A percentile compares a stretch with the other conserved stretches of the same genome.
Conservation (phyloP, 768 basidiomycete species). For the Suillus bovinus region DNA sequence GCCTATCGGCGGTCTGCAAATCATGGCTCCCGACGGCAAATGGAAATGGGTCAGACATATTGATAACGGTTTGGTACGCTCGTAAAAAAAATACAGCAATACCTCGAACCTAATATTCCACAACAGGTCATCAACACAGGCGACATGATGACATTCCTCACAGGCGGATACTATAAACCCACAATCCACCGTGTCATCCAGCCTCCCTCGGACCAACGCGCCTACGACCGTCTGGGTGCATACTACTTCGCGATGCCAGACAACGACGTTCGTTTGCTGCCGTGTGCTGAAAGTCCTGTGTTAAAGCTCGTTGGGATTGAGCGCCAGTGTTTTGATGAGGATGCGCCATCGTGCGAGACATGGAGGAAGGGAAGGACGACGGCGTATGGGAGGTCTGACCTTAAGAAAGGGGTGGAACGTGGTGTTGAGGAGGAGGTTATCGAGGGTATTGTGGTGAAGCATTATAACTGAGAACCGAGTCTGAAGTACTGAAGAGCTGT, state of each 20-base stretch:
- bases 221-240: conserved; percentile 34
- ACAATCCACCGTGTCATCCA: conserved; percentile 41
- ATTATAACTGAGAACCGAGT: too few relatives aligned
- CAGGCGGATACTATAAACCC: conserved; percentile 37
- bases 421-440: conserved; percentile 35
- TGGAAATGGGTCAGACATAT: conserved; percentile 40
- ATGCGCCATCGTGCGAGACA: conserved; percentile 29
- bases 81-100: not conserved
- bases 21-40: conserved; percentile 34
- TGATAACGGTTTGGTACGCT: conserved; percentile 35
- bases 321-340: conserved; percentile 26
- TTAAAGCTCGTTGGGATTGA: conserved; percentile 33
- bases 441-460: conserved; percentile 32
- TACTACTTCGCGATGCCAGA: conserved; percentile 37
- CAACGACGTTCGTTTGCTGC: conserved; percentile 30
- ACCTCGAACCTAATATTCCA: not conserved
- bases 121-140: conserved; percentile 39
- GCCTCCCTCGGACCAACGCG: conserved; percentile 36
- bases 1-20: conserved; percentile 38
- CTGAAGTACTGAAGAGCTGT: too few relatives aligned
- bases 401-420: conserved; percentile 29
- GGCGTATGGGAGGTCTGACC: conserved; percentile 31
- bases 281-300: conserved; percentile 32
- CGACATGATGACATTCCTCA: conserved; percentile 35
- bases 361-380: conserved; percentile 33